Conservation (phyloP, 768 basidiomycete species). For the Pulveroboletus ravenelii region DNA sequence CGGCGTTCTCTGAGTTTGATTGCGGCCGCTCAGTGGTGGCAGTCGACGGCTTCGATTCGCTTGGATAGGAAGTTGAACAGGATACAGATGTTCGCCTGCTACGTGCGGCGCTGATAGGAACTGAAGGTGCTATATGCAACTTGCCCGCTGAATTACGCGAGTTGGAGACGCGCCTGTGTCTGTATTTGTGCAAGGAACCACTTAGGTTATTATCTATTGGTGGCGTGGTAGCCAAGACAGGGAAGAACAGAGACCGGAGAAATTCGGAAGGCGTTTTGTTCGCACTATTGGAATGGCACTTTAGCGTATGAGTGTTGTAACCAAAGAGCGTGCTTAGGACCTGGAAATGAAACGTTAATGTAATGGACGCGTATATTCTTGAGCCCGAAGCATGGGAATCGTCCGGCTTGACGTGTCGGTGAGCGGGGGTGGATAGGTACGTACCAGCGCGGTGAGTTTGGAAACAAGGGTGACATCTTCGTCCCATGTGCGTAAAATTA, state of each 20-base stretch:
- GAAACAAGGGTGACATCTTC: constrained; percentile 60
- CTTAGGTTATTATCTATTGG: constrained; percentile 9
- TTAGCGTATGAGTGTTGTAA: constrained; percentile 52
- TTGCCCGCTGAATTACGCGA: constrained; percentile 18
- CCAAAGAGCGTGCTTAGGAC: constrained; percentile 58
- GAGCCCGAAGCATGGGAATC: constrained; percentile 3
- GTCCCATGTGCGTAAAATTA: constrained; percentile 60
- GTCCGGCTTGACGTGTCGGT: constrained; percentile 3
- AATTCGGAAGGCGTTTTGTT: constrained; percentile 24
- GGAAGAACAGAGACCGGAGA: constrained; percentile 37
- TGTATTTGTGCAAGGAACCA: constrained; percentile 12
- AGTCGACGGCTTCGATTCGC: constrained; percentile 16
- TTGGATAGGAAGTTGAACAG: constrained; percentile 16
- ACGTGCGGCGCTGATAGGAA: constrained; percentile 20
- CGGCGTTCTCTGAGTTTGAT: constrained; percentile 10
- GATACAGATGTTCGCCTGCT: constrained; percentile 26
- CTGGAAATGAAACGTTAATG: constrained; percentile 33
- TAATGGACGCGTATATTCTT: not conserved
- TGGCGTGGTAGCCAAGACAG: constrained; percentile 18
- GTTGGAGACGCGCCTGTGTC: constrained; percentile 19
- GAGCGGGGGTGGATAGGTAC: constrained; percentile 1
- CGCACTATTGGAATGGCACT: constrained; percentile 33
- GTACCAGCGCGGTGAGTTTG: constrained; percentile 55
- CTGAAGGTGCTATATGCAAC: constrained; percentile 10
- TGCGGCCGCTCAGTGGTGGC: constrained; percentile 13